phyloP scores from a whole-genome alignment of 306 rosid genomes.

The Astragalus membranaceus region DNA sequence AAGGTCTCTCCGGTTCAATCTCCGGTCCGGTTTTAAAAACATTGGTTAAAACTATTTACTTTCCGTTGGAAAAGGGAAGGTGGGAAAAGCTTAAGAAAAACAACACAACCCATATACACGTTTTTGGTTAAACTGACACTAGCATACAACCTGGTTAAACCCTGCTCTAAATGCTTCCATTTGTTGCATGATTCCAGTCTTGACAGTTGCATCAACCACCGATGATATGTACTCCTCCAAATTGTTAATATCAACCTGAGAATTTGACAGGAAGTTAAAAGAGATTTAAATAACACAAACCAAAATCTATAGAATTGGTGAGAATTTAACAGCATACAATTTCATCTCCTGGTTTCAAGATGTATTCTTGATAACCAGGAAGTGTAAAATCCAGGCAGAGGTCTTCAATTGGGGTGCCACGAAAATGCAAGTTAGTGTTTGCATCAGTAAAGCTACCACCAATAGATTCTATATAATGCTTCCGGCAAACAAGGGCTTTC shows the following conservation, averaged over 20 bases:
- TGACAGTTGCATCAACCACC: constrained; percentile 78
- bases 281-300: neutral
- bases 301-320: neutral
- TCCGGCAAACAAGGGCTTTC: constrained; percentile 64
- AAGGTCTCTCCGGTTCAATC: too few relatives aligned
- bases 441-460: constrained; percentile 31
- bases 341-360: constrained; percentile 70
- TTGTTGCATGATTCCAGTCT: constrained; percentile 71
- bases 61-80: neutral
- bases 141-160: constrained; percentile 66
- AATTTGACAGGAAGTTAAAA: neutral
- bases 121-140: neutral
- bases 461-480: constrained; percentile 41
- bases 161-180: constrained; percentile 86
- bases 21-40: too few relatives aligned
- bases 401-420: constrained; percentile 63
- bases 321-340: constrained; percentile 37
- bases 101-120: neutral
- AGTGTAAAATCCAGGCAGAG: constrained; percentile 80
- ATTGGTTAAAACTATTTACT: neutral
- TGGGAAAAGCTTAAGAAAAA: neutral
- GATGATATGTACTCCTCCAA: constrained; percentile 80
- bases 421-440: constrained; percentile 39
- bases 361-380: constrained; percentile 81
- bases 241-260: constrained; percentile 70